These are phyloP conservation scores for Ganoderma multipileum DNA, from an alignment of 1,284 basidiomycete species.

Conservation along the genomic window DNA sequence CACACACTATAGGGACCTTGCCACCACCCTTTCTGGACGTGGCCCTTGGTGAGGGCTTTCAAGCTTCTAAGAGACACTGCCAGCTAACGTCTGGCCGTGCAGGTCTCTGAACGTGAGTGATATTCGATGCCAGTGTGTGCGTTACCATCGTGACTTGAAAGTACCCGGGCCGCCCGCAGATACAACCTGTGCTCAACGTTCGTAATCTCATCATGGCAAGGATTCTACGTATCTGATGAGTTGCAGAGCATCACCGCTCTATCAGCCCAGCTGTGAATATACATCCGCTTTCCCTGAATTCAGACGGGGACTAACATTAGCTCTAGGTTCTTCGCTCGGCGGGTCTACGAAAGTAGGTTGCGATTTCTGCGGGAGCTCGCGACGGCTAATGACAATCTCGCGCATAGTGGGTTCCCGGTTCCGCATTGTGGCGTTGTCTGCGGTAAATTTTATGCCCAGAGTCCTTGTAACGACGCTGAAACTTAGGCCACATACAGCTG, in stretches of 20 bases:
- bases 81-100: background rate
- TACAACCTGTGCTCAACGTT: conserved; percentile 14
- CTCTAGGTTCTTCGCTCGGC: conserved; percentile 16
- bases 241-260: conserved; percentile 8
- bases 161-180: background rate
- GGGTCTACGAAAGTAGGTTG: conserved; percentile 11
- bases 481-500: background rate
- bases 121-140: background rate
- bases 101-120: conserved; percentile 15
- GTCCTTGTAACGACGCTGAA: background rate
- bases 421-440: background rate
- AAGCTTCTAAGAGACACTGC: background rate
- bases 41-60: background rate
- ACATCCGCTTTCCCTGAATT: background rate
- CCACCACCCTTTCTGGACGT: background rate
- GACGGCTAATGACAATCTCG: background rate
- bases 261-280: conserved; percentile 5
- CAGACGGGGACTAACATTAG: background rate
- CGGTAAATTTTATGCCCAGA: background rate
- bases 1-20: background rate
- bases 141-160: background rate
- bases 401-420: background rate
- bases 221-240: background rate
- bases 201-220: background rate
- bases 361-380: background rate